Percentiles rank a stretch among this genome's conserved stretches.
phyloP scores from a whole-genome alignment of 2,329 filamentous ascomycete genomes.

The Huntiella omanensis region DNA sequence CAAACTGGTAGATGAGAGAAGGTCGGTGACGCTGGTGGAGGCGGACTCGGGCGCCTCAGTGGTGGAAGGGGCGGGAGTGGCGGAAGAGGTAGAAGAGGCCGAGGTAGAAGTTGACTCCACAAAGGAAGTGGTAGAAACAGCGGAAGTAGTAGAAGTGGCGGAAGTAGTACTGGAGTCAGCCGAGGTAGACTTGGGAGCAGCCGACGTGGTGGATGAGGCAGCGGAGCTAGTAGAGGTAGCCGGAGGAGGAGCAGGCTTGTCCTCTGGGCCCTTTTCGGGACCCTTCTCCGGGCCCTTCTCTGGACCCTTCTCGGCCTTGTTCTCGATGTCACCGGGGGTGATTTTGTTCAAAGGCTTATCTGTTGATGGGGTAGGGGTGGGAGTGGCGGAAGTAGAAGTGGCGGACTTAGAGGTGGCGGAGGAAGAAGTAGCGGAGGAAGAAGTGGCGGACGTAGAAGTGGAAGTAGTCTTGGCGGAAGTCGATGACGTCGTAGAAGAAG shows the following conservation, averaged over 20 bases:
- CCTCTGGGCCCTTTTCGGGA: neutral
- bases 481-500: neutral
- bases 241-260: constrained; percentile 1
- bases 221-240: neutral
- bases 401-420: too few species aligned
- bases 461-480: neutral
- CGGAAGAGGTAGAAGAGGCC: neutral
- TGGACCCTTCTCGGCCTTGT: constrained; percentile 4
- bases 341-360: neutral
- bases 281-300: too few species aligned
- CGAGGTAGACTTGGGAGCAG: neutral
- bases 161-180: neutral
- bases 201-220: neutral
- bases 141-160: neutral
- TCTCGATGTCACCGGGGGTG: neutral
- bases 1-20: neutral
- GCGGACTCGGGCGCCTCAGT: neutral
- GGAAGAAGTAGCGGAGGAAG: too few species aligned
- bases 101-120: neutral
- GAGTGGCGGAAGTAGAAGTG: neutral
- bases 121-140: neutral
- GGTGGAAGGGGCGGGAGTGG: neutral
- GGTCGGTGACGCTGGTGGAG: neutral
- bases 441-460: too few species aligned
- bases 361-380: neutral